Base-by-base conservation (phyloP, 352 stramenopile genomes). In the Phytopythium montanum region DNA sequence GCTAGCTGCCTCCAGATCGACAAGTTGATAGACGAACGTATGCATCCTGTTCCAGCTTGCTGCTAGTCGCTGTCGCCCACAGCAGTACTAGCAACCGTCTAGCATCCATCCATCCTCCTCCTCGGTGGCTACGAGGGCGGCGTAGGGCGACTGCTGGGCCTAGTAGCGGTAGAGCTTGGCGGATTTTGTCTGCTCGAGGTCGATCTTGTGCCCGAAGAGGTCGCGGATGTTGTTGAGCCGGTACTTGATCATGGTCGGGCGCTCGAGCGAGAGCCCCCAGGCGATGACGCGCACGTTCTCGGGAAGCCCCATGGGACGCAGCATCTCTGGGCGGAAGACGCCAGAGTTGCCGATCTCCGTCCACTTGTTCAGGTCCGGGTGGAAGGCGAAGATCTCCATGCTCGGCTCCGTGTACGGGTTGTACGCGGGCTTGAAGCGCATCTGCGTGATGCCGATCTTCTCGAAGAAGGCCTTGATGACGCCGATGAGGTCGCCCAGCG, bases 191-290 rank as follows among this genome's bases (percentile, higher is more conserved):
- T 97, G 88, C 53, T 97, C 94, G 68, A 99, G 84, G 76, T 99
- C 96, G 44, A 98, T 88, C 88, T 99, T 99, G 85, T 99, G 98
- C 66, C 98, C 98, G 73, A 99, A 99, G 58, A 99, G 93, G 74
- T 99, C 97, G 58, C 97, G 88, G 73, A 99, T 99, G 82, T 99
- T 99, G 70, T 94, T 98, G 63, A 99, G 96, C 38, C 95, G 87
- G 80, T 99, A 99, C 87, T 99, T 99, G 84, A 99, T 99, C 98
- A 99, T 99, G 33, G 98, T 99, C 34, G 98, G 98, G 60, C 98
- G 87, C 73, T 99, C 98, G 21, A 99, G 86, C 44, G 95, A 99
- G 57, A 99, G 81, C 44, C 98, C 98, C 96, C 98, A 99, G 14
- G 98, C 98, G 72, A 99, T 99, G 5, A 99, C 97, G 54, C 96